Conservation (phyloP, 345 rosid species). For the Citrus glauca region DNA sequence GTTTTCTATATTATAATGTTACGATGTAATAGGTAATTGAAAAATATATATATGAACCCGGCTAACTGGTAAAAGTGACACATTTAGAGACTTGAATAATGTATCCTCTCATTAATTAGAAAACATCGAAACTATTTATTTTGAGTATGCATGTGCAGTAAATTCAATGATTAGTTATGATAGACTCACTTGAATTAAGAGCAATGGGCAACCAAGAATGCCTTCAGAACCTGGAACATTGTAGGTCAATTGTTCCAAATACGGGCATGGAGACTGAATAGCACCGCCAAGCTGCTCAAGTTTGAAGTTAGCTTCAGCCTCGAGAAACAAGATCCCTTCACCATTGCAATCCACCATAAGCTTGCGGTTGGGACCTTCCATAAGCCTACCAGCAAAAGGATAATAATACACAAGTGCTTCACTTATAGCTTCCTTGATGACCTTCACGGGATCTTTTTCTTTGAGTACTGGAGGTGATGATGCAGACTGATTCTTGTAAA, state of each 20-base stretch:
- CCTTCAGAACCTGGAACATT: background rate
- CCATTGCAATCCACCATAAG: constrained; percentile 4
- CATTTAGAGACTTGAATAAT: too few species aligned
- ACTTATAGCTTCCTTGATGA: background rate
- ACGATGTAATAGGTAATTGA: too few species aligned
- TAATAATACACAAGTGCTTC: constrained; percentile 9
- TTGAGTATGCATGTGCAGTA: background rate
- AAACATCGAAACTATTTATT: too few species aligned
- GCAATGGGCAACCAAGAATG: constrained; percentile 2
- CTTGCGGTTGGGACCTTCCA: background rate
- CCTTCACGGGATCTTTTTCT: background rate
- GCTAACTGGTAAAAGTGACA: too few species aligned
- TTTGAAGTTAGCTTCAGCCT: background rate
- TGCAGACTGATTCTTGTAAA: background rate
- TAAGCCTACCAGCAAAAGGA: constrained; percentile 4
- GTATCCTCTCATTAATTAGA: too few species aligned
- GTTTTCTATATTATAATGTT: too few species aligned
- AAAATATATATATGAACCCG: too few species aligned
- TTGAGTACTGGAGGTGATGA: background rate
- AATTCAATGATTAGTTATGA: background rate
- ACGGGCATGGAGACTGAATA: background rate
- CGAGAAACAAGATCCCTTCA: constrained; percentile 3
- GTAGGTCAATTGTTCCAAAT: background rate
- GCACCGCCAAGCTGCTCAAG: background rate
- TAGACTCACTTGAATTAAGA: background rate